Conservation (phyloP, 208 protist species). For the Angomonas ambiguus region DNA sequence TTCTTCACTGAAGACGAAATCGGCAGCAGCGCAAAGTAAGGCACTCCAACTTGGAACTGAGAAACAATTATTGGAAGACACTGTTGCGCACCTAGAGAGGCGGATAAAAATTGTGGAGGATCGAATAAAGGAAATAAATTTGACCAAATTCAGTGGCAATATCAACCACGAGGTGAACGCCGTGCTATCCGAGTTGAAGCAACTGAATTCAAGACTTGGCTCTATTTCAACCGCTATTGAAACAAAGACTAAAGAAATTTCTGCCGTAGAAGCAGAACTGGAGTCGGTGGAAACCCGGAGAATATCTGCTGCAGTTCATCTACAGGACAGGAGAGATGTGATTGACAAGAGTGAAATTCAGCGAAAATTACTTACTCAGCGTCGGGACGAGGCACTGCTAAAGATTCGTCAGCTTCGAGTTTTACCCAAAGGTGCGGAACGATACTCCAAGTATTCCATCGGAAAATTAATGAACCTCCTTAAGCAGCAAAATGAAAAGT, state of each 20-base stretch:
- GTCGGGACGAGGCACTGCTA: constrained; percentile 76
- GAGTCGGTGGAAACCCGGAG: constrained; percentile 38
- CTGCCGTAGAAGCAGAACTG: constrained; percentile 36
- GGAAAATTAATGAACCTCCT: constrained; percentile 82
- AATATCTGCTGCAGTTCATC: constrained; percentile 24
- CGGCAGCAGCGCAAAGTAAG: constrained; percentile 37
- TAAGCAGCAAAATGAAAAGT: constrained; percentile 63
- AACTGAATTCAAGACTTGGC: constrained; percentile 38
- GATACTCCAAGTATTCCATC: constrained; percentile 43
- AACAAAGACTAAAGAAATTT: constrained; percentile 30
- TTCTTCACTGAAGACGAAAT: background rate
- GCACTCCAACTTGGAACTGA: constrained; percentile 58
- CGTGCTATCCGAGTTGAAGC: constrained; percentile 49
- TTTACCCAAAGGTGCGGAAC: constrained; percentile 50
- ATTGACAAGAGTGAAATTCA: constrained; percentile 59
- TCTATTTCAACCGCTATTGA: constrained; percentile 42
- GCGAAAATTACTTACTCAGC: constrained; percentile 61
- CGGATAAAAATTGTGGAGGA: constrained; percentile 49
- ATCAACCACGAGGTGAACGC: constrained; percentile 33
- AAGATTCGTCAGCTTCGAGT: constrained; percentile 93
- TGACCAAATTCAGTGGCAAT: constrained; percentile 23
- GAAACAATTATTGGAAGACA: constrained; percentile 70
- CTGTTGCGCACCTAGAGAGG: constrained; percentile 42
- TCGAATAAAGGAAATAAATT: constrained; percentile 60
- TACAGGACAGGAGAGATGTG: constrained; percentile 60